Evolutionary conservation across 73 alveolate genomes (phyloP).

Genomic region (Tetrahymena elliotti): DNA sequence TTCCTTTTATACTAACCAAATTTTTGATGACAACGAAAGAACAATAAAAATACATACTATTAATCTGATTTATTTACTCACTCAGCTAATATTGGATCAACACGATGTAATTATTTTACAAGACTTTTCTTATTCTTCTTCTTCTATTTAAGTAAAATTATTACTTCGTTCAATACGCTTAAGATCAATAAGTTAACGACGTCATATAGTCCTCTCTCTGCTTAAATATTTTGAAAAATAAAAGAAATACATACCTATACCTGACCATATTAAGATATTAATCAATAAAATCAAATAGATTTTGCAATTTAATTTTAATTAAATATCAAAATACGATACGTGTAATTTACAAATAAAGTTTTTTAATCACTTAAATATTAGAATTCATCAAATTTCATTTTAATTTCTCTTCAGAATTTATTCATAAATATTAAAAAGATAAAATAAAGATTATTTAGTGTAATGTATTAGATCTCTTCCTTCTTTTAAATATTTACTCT

Average conservation of each 20-base stretch:
- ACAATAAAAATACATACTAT: not conserved
- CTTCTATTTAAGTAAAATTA: not conserved
- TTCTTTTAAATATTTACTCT: too few relatives aligned
- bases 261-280: not conserved
- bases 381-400: not conserved
- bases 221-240: not conserved
- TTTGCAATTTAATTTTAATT: too few relatives aligned
- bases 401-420: not conserved
- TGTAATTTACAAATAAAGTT: not conserved
- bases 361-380: too few relatives aligned
- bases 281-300: too few relatives aligned
- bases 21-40: not conserved
- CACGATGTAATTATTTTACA: not conserved
- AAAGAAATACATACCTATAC: not conserved
- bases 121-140: not conserved
- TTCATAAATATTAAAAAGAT: not conserved
- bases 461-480: too few relatives aligned
- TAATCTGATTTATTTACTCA: too few relatives aligned
- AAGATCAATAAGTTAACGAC: not conserved
- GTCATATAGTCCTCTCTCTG: not conserved
- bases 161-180: too few relatives aligned
- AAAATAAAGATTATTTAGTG: too few relatives aligned
- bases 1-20: not conserved
- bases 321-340: too few relatives aligned
- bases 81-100: not conserved